A percentile compares a stretch with the other conserved stretches of the same genome.
phyloP scores from a whole-genome alignment of 2,329 filamentous ascomycete genomes.

The Botrytis cinerea region DNA sequence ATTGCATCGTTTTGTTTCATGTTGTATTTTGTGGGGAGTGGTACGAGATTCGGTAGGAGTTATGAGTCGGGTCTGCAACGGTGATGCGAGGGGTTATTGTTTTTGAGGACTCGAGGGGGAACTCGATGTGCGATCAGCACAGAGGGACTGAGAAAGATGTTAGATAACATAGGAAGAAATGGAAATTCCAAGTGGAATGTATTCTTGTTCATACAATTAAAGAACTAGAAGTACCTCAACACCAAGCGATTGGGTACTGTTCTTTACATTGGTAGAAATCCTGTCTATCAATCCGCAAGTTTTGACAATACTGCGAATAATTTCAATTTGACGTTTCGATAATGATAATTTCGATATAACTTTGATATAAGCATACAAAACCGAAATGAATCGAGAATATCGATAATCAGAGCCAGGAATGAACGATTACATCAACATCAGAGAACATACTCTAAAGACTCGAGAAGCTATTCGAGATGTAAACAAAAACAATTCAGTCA shows the following conservation, averaged over 20 bases:
- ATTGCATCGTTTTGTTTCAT: constrained; percentile 11
- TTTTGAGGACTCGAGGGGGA: not conserved
- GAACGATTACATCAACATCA: not conserved
- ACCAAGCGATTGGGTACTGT: not conserved
- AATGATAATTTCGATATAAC: not conserved
- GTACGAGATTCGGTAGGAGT: not conserved
- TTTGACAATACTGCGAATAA: not conserved
- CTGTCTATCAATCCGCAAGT: not conserved
- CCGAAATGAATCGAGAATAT: not conserved
- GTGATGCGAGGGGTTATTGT: not conserved
- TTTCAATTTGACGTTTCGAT: not conserved
- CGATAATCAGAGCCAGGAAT: not conserved
- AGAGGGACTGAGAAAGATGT: not conserved
- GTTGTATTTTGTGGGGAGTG: not conserved
- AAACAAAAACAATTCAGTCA: constrained; percentile 19
- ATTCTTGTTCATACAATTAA: not conserved
- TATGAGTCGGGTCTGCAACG: not conserved
- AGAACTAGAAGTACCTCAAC: not conserved
- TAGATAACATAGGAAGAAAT: not conserved
- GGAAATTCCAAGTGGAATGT: constrained; percentile 1
- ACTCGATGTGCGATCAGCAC: not conserved
- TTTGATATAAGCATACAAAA: not conserved
- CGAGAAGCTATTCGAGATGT: not conserved
- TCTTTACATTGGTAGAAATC: not conserved
- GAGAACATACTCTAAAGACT: not conserved